Evolutionary conservation across 768 basidiomycete species (phyloP), one percentile per base, ranked within the genome.

Genomic region (Pulveroboletus sp.): DNA sequence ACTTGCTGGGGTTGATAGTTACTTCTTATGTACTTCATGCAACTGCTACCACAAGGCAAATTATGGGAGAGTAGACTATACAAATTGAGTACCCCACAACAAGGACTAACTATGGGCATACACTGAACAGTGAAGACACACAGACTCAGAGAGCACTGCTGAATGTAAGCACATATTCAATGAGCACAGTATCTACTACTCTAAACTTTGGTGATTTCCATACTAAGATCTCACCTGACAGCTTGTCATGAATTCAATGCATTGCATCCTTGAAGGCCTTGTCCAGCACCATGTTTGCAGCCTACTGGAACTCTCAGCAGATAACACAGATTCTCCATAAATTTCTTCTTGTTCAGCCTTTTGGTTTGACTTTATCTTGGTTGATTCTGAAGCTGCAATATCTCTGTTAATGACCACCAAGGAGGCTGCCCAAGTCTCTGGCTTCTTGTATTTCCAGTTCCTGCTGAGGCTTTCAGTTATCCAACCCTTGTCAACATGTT

Each of bases 401-500:
- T 16, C 34, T 7, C 34, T 17, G n/a, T 35, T 9, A 9, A 11
- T 17, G 34, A 32, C 31, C 14, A 38, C 16, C 0, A 55, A 45
- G 32, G 48, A 46, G 9, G 12, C 45, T 3, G 8, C 39, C 1
- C 53, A 55, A 29, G 32, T 55, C 13, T 37, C 45, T 34, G 39
- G n/a, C n/a, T n/a, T n/a, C n/a, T n/a, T n/a, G n/a, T n/a, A n/a
- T n/a, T n/a, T n/a, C n/a, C n/a, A n/a, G n/a, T n/a, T n/a, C n/a
- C n/a, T n/a, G n/a, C n/a, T n/a, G n/a, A n/a, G n/a, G n/a, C n/a
- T n/a, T n/a, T n/a, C n/a, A n/a, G 48, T 7, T 13, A 51, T 7
- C 2, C 42, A 3, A 5, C 24, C 19, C 8, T 17, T 10, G 17
- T 42, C 6, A 4, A 30, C 14, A 26, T 26, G 27, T 49, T 29